Conservation (phyloP, 805 yeast species). For the Wickerhamiella sergipiensis region DNA sequence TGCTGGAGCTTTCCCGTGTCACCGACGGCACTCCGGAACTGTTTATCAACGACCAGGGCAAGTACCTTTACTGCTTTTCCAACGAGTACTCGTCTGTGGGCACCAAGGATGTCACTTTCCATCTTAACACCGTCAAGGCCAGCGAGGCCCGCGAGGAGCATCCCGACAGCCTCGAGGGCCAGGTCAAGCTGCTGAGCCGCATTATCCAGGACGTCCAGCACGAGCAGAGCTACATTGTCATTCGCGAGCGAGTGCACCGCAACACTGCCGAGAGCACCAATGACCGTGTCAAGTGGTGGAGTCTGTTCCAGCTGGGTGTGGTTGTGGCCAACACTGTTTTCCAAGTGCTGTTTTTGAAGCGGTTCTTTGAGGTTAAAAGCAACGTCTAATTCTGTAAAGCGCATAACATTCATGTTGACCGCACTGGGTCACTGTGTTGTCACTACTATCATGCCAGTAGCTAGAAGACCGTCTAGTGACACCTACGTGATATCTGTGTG, state of each 20-base stretch:
- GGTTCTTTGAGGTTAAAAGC: constrained; percentile 90
- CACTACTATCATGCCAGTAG: too few relatives aligned
- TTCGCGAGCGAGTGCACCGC: constrained; percentile 94
- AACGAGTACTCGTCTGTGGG: constrained; percentile 61
- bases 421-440: too few relatives aligned
- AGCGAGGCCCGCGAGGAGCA: constrained; percentile 52
- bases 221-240: constrained; percentile 80
- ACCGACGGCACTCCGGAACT: constrained; percentile 73
- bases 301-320: constrained; percentile 74
- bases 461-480: too few relatives aligned
- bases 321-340: constrained; percentile 78
- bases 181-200: constrained; percentile 61
- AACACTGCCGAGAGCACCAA: constrained; percentile 97
- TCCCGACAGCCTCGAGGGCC: constrained; percentile 73
- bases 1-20: constrained; percentile 37
- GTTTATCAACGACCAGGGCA: constrained; percentile 55
- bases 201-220: constrained; percentile 77
- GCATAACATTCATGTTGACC: neutral
- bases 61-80: constrained; percentile 78
- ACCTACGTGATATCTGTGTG: too few relatives aligned
- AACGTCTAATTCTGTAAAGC: constrained; percentile 40
- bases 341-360: constrained; percentile 85
- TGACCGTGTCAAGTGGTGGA: constrained; percentile 97
- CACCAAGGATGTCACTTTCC: constrained; percentile 87
- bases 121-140: constrained; percentile 84